These are phyloP conservation scores for Coriolopsis trogii DNA, from an alignment of 1,284 basidiomycete genomes.

Conservation along the genomic window DNA sequence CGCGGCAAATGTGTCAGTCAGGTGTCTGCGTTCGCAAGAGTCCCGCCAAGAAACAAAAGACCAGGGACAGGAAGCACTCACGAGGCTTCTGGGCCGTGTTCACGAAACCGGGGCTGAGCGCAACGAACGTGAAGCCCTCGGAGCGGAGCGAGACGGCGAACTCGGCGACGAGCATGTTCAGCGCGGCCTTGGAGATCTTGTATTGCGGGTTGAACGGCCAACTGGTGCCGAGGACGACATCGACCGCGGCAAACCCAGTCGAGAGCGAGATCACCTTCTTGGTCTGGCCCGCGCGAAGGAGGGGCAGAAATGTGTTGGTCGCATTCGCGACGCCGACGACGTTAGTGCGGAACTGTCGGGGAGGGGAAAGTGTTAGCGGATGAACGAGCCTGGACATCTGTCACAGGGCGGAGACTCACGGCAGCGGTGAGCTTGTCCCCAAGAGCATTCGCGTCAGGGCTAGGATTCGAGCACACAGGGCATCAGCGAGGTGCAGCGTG, in stretches of 20 bases:
- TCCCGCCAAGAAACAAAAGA: too few relatives aligned
- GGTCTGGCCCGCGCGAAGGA: slow-evolving; percentile 36
- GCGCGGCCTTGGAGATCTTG: slow-evolving; percentile 39
- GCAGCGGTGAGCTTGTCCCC: slow-evolving; percentile 26
- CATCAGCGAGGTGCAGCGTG: not conserved
- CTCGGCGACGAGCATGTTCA: slow-evolving; percentile 43
- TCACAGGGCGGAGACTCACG: slow-evolving; percentile 16
- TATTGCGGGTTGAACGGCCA: slow-evolving; percentile 30
- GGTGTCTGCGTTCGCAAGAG: not conserved
- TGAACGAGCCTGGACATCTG: too few relatives aligned
- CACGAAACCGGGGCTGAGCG: slow-evolving; percentile 42
- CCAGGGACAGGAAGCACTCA: not conserved
- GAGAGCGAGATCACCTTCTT: slow-evolving; percentile 43
- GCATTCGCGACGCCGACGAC: slow-evolving; percentile 40
- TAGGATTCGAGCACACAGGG: not conserved
- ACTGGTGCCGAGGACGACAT: slow-evolving; percentile 26
- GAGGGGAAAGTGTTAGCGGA: not conserved
- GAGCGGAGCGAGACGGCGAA: slow-evolving; percentile 37
- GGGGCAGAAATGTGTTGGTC: slow-evolving; percentile 40
- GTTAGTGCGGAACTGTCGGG: slow-evolving; percentile 36
- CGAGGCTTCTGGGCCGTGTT: slow-evolving; percentile 29
- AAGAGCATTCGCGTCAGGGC: slow-evolving; percentile 19
- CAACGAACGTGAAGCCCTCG: slow-evolving; percentile 42
- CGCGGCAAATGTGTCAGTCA: not conserved
- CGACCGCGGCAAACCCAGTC: slow-evolving; percentile 35